Evolutionary conservation across 2,329 filamentous ascomycete species (phyloP).

Genomic region (Fusarium ambrosium): DNA sequence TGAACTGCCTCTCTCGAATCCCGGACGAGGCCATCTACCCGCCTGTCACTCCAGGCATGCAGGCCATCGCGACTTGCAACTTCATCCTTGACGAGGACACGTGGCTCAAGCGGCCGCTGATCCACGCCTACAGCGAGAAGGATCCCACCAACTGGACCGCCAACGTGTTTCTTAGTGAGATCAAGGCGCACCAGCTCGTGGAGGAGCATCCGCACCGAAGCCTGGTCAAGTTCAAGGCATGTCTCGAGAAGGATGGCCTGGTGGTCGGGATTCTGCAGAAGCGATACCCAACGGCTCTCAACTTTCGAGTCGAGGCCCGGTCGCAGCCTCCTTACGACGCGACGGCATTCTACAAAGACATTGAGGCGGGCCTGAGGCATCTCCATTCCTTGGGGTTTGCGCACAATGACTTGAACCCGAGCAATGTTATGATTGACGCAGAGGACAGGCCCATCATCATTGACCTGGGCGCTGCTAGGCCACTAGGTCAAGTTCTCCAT

Average conservation of each 20-base stretch:
- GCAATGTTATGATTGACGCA: conserved; percentile 23
- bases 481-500: not conserved
- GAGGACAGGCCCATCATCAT: conserved; percentile 12
- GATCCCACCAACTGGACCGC: not conserved
- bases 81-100: not conserved
- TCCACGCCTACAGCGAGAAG: not conserved
- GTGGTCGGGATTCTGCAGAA: not conserved
- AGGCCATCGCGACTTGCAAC: not conserved
- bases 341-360: not conserved
- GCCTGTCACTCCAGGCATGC: not conserved
- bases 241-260: not conserved
- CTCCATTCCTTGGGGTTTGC: conserved; percentile 29
- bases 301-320: not conserved
- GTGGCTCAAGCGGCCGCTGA: not conserved
- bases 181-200: not conserved
- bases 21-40: not conserved
- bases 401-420: conserved; percentile 35
- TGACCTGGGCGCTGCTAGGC: conserved; percentile 22
- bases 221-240: not conserved
- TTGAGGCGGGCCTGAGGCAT: conserved; percentile 16
- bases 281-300: not conserved
- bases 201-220: not conserved
- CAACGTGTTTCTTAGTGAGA: not conserved
- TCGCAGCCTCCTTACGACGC: not conserved
- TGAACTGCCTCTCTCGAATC: not conserved